Evolutionary conservation across 2,329 filamentous ascomycete species (phyloP).

Genomic region (Aspergillus persii): DNA sequence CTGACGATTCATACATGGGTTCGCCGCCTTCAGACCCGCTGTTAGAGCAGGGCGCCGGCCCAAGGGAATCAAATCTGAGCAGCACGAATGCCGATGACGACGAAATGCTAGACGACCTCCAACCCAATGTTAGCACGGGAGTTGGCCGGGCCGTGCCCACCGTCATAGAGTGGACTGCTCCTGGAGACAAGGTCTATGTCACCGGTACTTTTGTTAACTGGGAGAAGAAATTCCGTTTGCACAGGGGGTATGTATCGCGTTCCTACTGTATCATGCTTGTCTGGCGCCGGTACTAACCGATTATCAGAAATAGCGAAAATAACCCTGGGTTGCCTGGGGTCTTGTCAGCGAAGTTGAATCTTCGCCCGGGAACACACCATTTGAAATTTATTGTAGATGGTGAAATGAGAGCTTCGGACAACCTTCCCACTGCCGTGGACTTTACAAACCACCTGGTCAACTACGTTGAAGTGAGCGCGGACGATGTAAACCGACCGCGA

Average conservation of each 20-base stretch:
- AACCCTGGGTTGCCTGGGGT: slow-evolving; percentile 58
- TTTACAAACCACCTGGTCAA: slow-evolving; percentile 98
- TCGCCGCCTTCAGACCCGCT: slow-evolving; percentile 41
- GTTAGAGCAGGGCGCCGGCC: slow-evolving; percentile 53
- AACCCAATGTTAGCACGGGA: slow-evolving; percentile 62
- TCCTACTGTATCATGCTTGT: slow-evolving; percentile 6
- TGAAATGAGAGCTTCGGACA: slow-evolving; percentile 83
- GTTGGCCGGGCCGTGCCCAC: slow-evolving; percentile 78
- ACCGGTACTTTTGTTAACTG: slow-evolving; percentile 97
- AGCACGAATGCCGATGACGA: slow-evolving; percentile 65
- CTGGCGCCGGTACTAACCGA: slow-evolving; percentile 6
- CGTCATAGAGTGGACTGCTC: slow-evolving; percentile 77
- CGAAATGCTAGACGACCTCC: slow-evolving; percentile 71
- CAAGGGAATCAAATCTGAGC: slow-evolving; percentile 55
- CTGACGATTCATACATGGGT: slow-evolving; percentile 59
- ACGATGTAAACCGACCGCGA: slow-evolving; percentile 54
- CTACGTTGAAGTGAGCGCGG: slow-evolving; percentile 88
- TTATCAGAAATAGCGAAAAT: slow-evolving; percentile 34
- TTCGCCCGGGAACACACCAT: slow-evolving; percentile 92
- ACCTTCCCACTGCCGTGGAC: slow-evolving; percentile 90
- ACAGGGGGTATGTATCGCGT: slow-evolving; percentile 68
- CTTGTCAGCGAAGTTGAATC: slow-evolving; percentile 74
- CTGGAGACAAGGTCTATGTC: slow-evolving; percentile 88
- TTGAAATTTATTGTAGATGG: slow-evolving; percentile 94
- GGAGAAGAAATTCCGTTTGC: slow-evolving; percentile 88